Percentiles rank a stretch among this genome's conserved stretches.
phyloP scores from a whole-genome alignment of 371 early-diverging fungal genomes.

The Nematocida sp. region DNA sequence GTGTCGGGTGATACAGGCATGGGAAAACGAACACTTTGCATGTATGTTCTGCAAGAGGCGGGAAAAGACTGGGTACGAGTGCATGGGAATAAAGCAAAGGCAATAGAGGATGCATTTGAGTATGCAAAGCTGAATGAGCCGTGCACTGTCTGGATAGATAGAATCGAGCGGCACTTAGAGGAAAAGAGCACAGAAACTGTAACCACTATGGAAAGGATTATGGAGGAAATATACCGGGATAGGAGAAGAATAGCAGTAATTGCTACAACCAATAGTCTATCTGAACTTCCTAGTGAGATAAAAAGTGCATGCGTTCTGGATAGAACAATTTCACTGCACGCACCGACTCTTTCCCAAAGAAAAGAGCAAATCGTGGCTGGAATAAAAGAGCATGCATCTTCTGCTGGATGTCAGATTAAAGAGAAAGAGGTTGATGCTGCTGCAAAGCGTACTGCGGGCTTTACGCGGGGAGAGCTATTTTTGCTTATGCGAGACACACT shows the following conservation, averaged over 20 bases:
- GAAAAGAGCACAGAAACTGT: slow-evolving; percentile 13
- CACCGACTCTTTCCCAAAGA: slow-evolving; percentile 26
- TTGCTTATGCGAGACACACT: slow-evolving; percentile 23
- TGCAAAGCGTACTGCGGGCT: slow-evolving; percentile 53
- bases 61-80: slow-evolving; percentile 44
- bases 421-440: not conserved
- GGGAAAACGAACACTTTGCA: slow-evolving; percentile 44
- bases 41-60: slow-evolving; percentile 12
- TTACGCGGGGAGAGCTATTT: slow-evolving; percentile 34
- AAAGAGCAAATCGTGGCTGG: slow-evolving; percentile 4
- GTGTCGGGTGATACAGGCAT: slow-evolving; percentile 33
- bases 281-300: slow-evolving; percentile 21
- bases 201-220: slow-evolving; percentile 14
- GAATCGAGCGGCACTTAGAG: slow-evolving; percentile 23
- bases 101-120: slow-evolving; percentile 35
- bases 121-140: slow-evolving; percentile 58
- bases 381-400: not conserved
- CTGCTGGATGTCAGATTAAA: not conserved
- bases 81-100: not conserved
- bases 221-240: slow-evolving; percentile 37
- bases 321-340: not conserved
- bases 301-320: slow-evolving; percentile 20
- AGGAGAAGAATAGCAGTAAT: slow-evolving; percentile 29
- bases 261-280: not conserved
- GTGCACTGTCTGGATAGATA: slow-evolving; percentile 57